A percentile compares a stretch with the other conserved stretches of the same genome.
Conservation (phyloP, 495 filamentous ascomycete species). For the Pseudomonodictys pantanalensis region DNA sequence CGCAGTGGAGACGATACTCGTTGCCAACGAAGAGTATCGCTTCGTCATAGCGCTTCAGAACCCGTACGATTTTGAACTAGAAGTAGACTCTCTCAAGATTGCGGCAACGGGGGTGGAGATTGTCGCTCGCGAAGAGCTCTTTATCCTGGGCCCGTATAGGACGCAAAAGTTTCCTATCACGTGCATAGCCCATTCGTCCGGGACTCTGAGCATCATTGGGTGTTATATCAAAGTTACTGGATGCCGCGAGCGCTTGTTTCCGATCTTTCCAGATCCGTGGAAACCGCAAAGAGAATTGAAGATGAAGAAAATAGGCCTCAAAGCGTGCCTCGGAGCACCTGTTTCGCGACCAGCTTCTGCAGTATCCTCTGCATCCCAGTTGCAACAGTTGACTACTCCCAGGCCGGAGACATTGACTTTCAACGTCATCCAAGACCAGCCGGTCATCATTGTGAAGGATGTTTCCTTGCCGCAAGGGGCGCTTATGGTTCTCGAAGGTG, state of each 20-base stretch:
- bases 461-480: conserved; percentile 80
- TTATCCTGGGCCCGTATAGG: conserved; percentile 72
- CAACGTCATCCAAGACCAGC: conserved; percentile 74
- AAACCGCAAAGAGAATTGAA: conserved; percentile 66
- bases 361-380: conserved; percentile 42
- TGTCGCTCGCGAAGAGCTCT: conserved; percentile 60
- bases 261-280: conserved; percentile 77
- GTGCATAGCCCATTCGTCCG: conserved; percentile 63
- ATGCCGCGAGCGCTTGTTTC: conserved; percentile 77
- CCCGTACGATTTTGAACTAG: conserved; percentile 86
- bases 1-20: conserved; percentile 62
- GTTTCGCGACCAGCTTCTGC: conserved; percentile 56
- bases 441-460: conserved; percentile 68
- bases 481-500: conserved; percentile 87
- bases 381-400: conserved; percentile 19
- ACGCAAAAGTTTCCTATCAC: conserved; percentile 72
- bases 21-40: conserved; percentile 69
- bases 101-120: conserved; percentile 69
- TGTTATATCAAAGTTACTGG: conserved; percentile 76
- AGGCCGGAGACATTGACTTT: conserved; percentile 52
- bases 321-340: conserved; percentile 52
- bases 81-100: conserved; percentile 77
- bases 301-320: conserved; percentile 68
- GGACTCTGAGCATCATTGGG: conserved; percentile 69
- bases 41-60: conserved; percentile 88